Evolutionary conservation across 306 rosid species (phyloP), one percentile per base, ranked within the genome.

Genomic region (Luffa acutangula): DNA sequence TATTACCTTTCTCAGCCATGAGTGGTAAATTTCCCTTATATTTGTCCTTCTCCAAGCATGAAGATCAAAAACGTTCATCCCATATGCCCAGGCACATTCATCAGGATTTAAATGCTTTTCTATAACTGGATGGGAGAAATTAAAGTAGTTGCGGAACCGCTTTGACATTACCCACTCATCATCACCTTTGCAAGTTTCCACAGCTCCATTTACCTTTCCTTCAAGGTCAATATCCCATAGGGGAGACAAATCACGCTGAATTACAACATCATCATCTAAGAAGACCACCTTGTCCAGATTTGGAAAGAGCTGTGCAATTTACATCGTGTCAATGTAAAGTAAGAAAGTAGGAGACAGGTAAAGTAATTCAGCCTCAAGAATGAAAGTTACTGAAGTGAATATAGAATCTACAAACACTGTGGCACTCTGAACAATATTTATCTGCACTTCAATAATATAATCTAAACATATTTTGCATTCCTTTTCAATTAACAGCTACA

Each of bases 11-110:
- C 79, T 96, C 76, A 96, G 82, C 99, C 99, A 96, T 80, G 86
- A 87, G 87, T 96, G 99, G 82, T 96, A 96, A 17, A 89, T 89
- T 73, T 93, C 96, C 86, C 91, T 83, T 66, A 96, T 90, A 57
- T 84, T 87, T 82, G 99, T 88, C 64, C 63, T 71, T 84, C 99
- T 93, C 99, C 99, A 96, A 65, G 82, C 83, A 60, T 78, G 91
- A 65, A 96, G 87, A 89, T 96, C 98, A 85, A 96, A 96, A 57
- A 96, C 13, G 86, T 96, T 96, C 99, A 96, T 93, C 83, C 98
- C 97, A 76, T 92, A 96, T 77, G 99, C 99, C 99, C 99, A 96
- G n/a, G 98, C 99, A 86, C 99, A 96, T 80, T 96, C 97, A 52
- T 93, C 91, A 77, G 99, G 98, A 81, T 96, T 89, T 86, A 96